Evolutionary conservation across 805 yeast genomes (phyloP).

Genomic region (Blastobotrys terrestris): DNA sequence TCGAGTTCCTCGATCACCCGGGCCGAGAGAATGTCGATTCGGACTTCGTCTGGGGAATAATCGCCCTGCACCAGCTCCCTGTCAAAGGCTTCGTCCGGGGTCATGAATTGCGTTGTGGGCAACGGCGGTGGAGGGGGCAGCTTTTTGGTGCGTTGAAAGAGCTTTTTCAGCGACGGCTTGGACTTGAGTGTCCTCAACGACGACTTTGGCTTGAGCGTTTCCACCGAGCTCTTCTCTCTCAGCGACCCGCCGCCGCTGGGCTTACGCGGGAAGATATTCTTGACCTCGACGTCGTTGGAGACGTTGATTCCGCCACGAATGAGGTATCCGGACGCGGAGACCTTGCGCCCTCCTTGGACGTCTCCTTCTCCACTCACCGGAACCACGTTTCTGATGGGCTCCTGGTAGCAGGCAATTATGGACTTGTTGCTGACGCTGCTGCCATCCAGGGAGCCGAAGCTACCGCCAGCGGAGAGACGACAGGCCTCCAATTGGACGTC

Average conservation of each 20-base stretch:
- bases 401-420: conserved; percentile 16
- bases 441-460: neutral
- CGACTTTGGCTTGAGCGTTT: neutral
- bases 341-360: too few relatives aligned
- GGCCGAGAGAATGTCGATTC: conserved; percentile 29
- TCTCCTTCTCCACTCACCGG: neutral
- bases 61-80: too few relatives aligned
- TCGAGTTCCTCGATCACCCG: conserved; percentile 28
- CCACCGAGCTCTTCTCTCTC: neutral
- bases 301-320: conserved; percentile 25
- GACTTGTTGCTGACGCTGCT: conserved; percentile 12
- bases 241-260: conserved; percentile 10
- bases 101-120: too few relatives aligned
- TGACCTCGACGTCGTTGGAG: conserved; percentile 15
- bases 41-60: neutral
- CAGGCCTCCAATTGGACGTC: neutral
- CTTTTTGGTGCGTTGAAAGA: too few relatives aligned
- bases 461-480: neutral
- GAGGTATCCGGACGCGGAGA: conserved; percentile 18
- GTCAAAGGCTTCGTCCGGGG: too few relatives aligned
- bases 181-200: neutral
- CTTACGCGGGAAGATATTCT: conserved; percentile 5
- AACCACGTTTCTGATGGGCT: conserved; percentile 16
- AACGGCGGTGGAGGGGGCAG: too few relatives aligned
- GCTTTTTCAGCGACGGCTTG: neutral